phyloP scores from a whole-genome alignment of 202 grass and related monocot species.

The Brachypodium distachyon region DNA sequence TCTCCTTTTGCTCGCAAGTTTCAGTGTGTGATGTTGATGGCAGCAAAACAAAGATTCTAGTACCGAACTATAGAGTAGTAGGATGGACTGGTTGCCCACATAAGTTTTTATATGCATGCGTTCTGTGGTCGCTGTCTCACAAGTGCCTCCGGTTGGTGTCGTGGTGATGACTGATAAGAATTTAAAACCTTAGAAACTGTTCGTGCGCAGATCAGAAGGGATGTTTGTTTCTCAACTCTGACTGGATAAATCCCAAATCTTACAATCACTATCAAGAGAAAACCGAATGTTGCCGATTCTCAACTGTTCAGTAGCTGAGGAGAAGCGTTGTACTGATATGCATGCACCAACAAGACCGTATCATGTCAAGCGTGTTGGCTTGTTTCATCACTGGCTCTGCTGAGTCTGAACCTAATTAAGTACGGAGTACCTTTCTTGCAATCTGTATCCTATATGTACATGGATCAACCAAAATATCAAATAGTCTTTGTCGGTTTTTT shows the following conservation, averaged over 20 bases:
- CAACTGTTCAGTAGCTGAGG: not conserved
- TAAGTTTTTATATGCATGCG: not conserved
- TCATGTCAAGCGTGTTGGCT: not conserved
- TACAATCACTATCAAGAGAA: not conserved
- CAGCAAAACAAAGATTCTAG: not conserved
- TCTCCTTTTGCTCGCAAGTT: not conserved
- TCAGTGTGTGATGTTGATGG: not conserved
- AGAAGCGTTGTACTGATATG: not conserved
- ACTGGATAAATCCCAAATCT: not conserved
- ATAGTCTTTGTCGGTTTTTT: not conserved
- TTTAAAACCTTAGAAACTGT: not conserved
- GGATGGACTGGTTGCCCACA: not conserved
- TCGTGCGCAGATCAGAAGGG: not conserved
- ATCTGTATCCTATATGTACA: not conserved
- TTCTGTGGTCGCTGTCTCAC: not conserved
- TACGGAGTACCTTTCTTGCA: not conserved
- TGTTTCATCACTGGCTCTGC: conserved; percentile 10
- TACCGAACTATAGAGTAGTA: conserved; percentile 9
- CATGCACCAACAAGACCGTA: not conserved
- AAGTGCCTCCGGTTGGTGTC: not conserved
- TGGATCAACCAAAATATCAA: not conserved
- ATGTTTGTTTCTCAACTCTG: not conserved
- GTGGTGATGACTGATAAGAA: not conserved
- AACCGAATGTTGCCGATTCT: not conserved
- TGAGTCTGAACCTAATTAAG: not conserved